These are phyloP conservation scores for Stephania cephalantha DNA, from an alignment of 164 flowering plant species.

Conservation along the genomic window DNA sequence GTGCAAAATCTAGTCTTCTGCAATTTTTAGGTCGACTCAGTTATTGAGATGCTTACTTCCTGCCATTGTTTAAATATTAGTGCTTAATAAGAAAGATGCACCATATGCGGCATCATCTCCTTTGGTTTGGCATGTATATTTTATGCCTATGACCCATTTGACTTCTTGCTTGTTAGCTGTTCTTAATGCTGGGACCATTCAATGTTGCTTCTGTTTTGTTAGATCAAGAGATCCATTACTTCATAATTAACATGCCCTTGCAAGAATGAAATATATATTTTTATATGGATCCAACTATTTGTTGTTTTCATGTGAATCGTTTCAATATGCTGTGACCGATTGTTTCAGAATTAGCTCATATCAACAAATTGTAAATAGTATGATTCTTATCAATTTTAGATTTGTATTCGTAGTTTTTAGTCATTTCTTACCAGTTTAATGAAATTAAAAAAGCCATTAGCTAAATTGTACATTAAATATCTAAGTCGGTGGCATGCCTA, in stretches of 20 bases:
- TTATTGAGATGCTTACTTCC: background rate
- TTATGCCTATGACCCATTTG: background rate
- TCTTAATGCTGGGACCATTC: background rate
- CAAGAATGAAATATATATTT: background rate
- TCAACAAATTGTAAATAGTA: background rate
- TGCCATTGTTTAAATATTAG: background rate
- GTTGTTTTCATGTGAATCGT: background rate
- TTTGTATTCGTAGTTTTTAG: background rate
- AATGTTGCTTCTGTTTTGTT: background rate
- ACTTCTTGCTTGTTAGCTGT: background rate
- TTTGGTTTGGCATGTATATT: background rate
- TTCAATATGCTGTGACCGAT: background rate
- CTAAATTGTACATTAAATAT: background rate
- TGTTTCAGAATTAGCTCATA: background rate
- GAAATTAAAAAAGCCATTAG: background rate
- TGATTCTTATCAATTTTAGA: background rate
- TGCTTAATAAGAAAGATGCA: background rate
- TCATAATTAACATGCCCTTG: background rate
- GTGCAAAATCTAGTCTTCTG: background rate
- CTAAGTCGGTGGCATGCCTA: background rate
- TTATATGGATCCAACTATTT: background rate
- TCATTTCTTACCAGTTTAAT: background rate
- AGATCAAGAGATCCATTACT: background rate
- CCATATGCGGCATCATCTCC: background rate
- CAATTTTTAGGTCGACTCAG: background rate